phyloP scores from a whole-genome alignment of 116 monocot genomes.

The Dioscorea cayenensis region DNA sequence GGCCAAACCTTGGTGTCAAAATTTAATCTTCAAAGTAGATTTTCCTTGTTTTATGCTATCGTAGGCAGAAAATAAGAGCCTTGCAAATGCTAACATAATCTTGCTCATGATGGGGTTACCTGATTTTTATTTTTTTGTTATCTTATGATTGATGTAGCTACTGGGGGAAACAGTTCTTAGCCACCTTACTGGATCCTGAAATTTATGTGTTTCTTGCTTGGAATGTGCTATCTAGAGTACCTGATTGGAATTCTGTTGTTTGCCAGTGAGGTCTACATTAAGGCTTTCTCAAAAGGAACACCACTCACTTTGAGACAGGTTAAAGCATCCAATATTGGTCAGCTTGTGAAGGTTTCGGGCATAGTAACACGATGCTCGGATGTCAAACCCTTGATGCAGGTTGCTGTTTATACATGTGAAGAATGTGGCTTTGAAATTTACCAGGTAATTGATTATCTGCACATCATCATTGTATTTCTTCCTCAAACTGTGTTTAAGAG shows the following conservation, averaged over 20 bases:
- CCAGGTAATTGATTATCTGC: conserved; percentile 45
- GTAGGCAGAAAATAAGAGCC: no score
- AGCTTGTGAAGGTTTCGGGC: conserved; percentile 93
- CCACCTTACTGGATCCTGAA: no score
- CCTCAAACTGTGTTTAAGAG: not conserved
- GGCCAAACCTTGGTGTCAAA: not conserved
- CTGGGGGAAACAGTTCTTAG: no score
- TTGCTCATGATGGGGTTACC: no score
- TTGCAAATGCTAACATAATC: no score
- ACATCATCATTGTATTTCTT: not conserved
- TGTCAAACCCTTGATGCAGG: conserved; percentile 98
- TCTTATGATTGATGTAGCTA: no score
- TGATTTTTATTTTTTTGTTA: no score
- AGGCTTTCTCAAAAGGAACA: conserved; percentile 81
- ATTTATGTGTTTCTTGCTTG: not conserved
- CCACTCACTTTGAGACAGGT: conserved; percentile 86
- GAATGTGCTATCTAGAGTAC: not conserved
- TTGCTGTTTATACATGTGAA: conserved; percentile 98
- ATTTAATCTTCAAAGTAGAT: not conserved
- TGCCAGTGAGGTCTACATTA: conserved; percentile 89
- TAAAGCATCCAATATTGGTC: conserved; percentile 89
- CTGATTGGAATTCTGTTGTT: not conserved
- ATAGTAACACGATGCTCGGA: conserved; percentile 96
- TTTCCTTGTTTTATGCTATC: not conserved
- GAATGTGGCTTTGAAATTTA: conserved; percentile 98